Evolutionary conservation across 129 eudicot genomes (phyloP), one percentile per base, ranked within the genome.

Genomic region (Lactuca sativa): DNA sequence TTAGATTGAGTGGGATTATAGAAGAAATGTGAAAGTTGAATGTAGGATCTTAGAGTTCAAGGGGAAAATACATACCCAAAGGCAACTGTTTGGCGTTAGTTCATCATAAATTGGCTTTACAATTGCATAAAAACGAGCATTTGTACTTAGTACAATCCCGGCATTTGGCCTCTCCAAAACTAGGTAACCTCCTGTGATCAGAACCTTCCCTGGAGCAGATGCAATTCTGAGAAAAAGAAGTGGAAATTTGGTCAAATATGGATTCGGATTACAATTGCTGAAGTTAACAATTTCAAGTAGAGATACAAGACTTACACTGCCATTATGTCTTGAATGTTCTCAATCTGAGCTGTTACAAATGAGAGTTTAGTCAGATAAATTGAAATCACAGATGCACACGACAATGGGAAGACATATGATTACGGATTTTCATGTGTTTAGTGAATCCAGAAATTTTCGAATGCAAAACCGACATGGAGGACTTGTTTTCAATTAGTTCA

Each of bases 141-240:
- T 93, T 15, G 98, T 86, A 69, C 98, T 93, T 44, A 93, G 78
- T 11, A 93, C 97, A 79, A 91, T 81, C 61, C 97, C 97, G 6
- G 95, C 95, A 88, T 87, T 88, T 33, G 95, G 97, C 85, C 97
- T 85, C 84, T 91, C 92, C 79, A 91, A 71, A 62, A 91, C 51
- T 56, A 91, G 82, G 71, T 91, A 91, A 31, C 97, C 97, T 21
- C 97, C 97, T 2, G 97, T 85, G 78, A 91, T 81, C 80, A 91
- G 59, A 72, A 91, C 95, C 78, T 91, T 90, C 30, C 97, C 97
- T 55, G 97, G 97, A 74, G 95, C 95, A 61, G 97, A 91, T 31
- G 92, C 97, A 77, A 91, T 83, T 64, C 97, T 91, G 62, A 66
- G 61, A 72, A 74, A 65, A 71, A 58, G 5, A 0, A 10, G 53